Evolutionary conservation across 176 grass and related monocot genomes (phyloP), one percentile per base, ranked within the genome.

Genomic region (Cenchrus fungigraminus): DNA sequence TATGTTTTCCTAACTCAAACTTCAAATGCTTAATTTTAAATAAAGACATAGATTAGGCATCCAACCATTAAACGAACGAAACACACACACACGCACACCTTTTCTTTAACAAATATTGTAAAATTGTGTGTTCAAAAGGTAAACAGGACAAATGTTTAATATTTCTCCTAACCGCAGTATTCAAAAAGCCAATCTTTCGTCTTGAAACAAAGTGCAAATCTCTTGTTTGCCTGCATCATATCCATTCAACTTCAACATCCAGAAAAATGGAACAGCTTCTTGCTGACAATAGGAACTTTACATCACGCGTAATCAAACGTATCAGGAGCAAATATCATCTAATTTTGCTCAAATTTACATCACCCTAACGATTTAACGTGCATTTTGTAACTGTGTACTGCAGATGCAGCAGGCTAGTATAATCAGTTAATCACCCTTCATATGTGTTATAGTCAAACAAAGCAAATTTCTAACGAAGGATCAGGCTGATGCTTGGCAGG

Each of bases 291-390:
- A 15, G 19, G 6, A 65, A 45, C 59, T 87, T 81, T 57, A 34
- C 63, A 49, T 69, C 19, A 17, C 69, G 55, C n/a, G 9, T 28
- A 66, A 20, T 44, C 52, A 44, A 80, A 45, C 32, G 8, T 52
- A 57, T 14, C 22, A 40, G 47, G 51, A 87, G 22, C 22, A 49
- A 65, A 73, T 32, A n/a, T 6, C 29, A 13, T 29, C 61, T 47
- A 81, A 37, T 49, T 13, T 58, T 87, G 25, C 52, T 19, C 12
- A 82, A 49, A 59, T 82, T 59, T 82, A 76, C 62, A 60, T 75
- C 25, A 50, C 71, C 9, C 16, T 62, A 8, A 5, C n/a, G 61
- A 34, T 37, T 74, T 43, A 4, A 68, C 51, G 49, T 8, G 9
- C 68, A 46, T 19, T 32, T 32, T 32, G 31, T 32, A 32, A 32